These are phyloP conservation scores for Fusarium pininemorale DNA, from an alignment of 2,329 filamentous ascomycete genomes.

Conservation along the genomic window DNA sequence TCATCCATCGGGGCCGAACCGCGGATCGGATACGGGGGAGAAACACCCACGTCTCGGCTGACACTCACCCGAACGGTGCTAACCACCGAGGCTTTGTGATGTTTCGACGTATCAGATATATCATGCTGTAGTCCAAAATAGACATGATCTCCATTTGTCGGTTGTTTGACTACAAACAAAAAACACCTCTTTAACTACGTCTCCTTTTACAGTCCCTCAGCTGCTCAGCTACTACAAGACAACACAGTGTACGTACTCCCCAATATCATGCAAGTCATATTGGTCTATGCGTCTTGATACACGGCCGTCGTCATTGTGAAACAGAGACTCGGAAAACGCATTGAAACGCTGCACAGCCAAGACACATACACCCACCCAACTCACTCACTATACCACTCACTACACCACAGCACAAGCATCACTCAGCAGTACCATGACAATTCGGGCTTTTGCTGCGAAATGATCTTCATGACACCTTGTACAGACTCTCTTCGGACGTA, in stretches of 20 bases:
- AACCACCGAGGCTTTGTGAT: not conserved
- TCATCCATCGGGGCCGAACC: constrained; percentile 23
- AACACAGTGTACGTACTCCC: not conserved
- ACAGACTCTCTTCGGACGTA: constrained; percentile 18
- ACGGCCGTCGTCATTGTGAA: constrained; percentile 21
- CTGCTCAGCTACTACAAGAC: not conserved
- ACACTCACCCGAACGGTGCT: constrained; percentile 2
- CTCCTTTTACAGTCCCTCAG: not conserved
- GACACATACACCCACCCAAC: constrained; percentile 12
- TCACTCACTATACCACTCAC: not conserved
- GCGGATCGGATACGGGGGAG: constrained; percentile 18
- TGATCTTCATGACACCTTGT: constrained; percentile 15
- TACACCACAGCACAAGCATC: not conserved
- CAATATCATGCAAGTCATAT: constrained; percentile 13
- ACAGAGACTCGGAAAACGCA: constrained; percentile 24
- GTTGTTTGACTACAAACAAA: not conserved
- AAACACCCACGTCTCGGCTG: constrained; percentile 4
- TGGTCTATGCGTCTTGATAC: not conserved
- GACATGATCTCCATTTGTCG: not conserved
- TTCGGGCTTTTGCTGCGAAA: constrained; percentile 31
- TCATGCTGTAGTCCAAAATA: not conserved
- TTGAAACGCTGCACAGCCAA: constrained; percentile 11
- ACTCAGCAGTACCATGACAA: constrained; percentile 15
- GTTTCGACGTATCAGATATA: not conserved
- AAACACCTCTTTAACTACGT: not conserved